Percentiles rank a stretch among this genome's conserved stretches.
These are phyloP conservation scores for Neonectria ditissima DNA, from an alignment of 2,329 filamentous ascomycete species.

Conservation along the genomic window DNA sequence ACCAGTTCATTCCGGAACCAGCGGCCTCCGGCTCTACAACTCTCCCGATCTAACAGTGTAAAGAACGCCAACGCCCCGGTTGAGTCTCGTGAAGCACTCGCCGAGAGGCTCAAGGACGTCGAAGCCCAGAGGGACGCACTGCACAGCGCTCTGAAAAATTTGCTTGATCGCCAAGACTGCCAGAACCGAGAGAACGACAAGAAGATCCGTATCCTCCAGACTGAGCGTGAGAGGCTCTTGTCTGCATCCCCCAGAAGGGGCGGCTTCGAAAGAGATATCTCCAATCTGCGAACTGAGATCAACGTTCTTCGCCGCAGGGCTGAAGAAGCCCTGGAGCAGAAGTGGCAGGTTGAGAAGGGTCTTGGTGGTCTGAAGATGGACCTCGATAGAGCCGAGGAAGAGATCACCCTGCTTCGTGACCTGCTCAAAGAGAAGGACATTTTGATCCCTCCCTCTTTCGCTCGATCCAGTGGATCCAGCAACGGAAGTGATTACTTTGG, in stretches of 20 bases:
- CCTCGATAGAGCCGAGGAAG: slow-evolving; percentile 92
- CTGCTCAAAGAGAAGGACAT: slow-evolving; percentile 88
- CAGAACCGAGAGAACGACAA: slow-evolving; percentile 88
- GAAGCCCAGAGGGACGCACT: slow-evolving; percentile 94
- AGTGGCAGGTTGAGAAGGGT: slow-evolving; percentile 95
- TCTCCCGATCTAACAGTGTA: slow-evolving; percentile 72
- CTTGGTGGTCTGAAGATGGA: slow-evolving; percentile 93
- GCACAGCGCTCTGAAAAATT: slow-evolving; percentile 85
- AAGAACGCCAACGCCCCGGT: slow-evolving; percentile 56
- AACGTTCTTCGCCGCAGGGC: slow-evolving; percentile 85
- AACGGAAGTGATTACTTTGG: slow-evolving; percentile 45
- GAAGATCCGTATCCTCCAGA: slow-evolving; percentile 80
- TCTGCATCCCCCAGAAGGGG: slow-evolving; percentile 76
- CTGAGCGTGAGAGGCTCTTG: slow-evolving; percentile 80
- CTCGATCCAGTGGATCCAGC: slow-evolving; percentile 55
- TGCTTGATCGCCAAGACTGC: slow-evolving; percentile 86
- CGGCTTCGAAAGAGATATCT: slow-evolving; percentile 87
- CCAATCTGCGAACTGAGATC: slow-evolving; percentile 84
- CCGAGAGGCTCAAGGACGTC: slow-evolving; percentile 89
- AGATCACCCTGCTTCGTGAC: slow-evolving; percentile 84
- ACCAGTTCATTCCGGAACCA: slow-evolving; percentile 60
- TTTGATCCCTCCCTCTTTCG: slow-evolving; percentile 72
- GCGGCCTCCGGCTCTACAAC: slow-evolving; percentile 50
- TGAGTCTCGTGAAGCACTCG: slow-evolving; percentile 75
- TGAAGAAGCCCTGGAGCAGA: slow-evolving; percentile 93